Conservation (phyloP, 179 eudicot species). For the Sideroxylon spinosum region DNA sequence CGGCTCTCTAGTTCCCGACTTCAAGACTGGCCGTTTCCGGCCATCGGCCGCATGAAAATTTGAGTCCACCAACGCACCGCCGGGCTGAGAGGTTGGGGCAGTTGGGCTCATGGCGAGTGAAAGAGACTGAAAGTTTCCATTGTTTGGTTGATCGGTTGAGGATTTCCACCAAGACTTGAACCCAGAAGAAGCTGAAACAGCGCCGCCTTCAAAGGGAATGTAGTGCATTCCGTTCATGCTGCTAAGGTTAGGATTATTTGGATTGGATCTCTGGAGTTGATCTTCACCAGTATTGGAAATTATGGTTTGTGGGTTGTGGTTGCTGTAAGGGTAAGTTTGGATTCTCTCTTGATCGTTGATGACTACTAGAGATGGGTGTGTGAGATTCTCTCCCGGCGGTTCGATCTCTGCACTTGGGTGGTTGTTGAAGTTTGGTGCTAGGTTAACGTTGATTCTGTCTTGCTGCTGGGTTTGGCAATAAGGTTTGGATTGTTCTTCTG, state of each 20-base stretch:
- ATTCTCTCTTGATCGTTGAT: not conserved
- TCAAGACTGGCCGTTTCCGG: constrained; percentile 14
- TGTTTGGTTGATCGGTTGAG: not conserved
- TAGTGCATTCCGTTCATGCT: not conserved
- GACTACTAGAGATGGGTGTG: not conserved
- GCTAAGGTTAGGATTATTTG: not conserved
- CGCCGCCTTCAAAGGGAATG: constrained; percentile 33
- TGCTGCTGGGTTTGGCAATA: constrained; percentile 8
- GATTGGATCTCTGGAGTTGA: not conserved
- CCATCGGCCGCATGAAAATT: constrained; percentile 16
- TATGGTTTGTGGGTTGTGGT: constrained; percentile 13
- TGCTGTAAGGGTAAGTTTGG: constrained; percentile 13
- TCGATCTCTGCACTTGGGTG: not conserved
- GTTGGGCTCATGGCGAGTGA: constrained; percentile 23
- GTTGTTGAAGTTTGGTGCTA: constrained; percentile 22
- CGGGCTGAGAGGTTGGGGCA: not conserved
- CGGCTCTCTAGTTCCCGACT: constrained; percentile 21
- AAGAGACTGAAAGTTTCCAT: constrained; percentile 17
- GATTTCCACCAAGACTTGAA: constrained; percentile 42
- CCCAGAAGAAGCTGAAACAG: constrained; percentile 35
- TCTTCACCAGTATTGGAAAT: no score
- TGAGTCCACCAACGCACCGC: not conserved
- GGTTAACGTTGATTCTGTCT: constrained; percentile 28
- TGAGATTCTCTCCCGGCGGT: not conserved
- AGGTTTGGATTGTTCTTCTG: constrained; percentile 11